A percentile compares a stretch with the other conserved stretches of the same genome.
phyloP scores from a whole-genome alignment of 2,329 filamentous ascomycete species.

The Diplodia scrobiculata region DNA sequence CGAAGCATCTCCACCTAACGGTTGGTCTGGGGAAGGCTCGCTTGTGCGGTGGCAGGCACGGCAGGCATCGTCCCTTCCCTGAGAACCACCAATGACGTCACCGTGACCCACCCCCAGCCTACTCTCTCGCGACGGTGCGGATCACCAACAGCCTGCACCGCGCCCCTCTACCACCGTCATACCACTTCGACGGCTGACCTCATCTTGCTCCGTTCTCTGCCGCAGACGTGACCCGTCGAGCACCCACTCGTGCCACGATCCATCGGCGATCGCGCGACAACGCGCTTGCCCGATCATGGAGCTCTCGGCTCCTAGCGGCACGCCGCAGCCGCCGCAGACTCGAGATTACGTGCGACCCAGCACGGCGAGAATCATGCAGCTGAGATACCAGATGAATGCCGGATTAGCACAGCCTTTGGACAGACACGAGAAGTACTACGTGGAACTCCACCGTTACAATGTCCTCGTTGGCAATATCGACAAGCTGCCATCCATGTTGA shows the following conservation, averaged over 20 bases:
- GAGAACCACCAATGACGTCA: conserved; percentile 1
- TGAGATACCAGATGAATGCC: conserved; percentile 1
- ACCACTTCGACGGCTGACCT: neutral
- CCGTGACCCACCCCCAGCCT: neutral
- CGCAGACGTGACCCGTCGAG: neutral
- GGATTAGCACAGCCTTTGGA: neutral
- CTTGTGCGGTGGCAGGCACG: neutral
- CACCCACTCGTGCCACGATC: too few species aligned
- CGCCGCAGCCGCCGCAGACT: neutral
- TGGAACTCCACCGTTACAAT: conserved; percentile 5
- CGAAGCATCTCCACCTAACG: neutral
- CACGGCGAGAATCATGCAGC: neutral
- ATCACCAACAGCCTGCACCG: neutral
- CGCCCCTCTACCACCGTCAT: neutral
- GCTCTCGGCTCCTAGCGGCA: neutral
- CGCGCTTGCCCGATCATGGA: neutral
- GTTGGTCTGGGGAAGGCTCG: too few species aligned
- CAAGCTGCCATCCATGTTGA: neutral
- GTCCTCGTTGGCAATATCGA: neutral
- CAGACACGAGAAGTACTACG: neutral
- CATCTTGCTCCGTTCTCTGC: neutral
- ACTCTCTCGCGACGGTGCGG: neutral
- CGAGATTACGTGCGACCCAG: neutral
- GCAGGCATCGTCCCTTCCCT: conserved; percentile 8
- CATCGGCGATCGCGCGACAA: neutral